Evolutionary conservation across 2,329 filamentous ascomycete genomes (phyloP).

Genomic region (Colletotrichum theobromicola): DNA sequence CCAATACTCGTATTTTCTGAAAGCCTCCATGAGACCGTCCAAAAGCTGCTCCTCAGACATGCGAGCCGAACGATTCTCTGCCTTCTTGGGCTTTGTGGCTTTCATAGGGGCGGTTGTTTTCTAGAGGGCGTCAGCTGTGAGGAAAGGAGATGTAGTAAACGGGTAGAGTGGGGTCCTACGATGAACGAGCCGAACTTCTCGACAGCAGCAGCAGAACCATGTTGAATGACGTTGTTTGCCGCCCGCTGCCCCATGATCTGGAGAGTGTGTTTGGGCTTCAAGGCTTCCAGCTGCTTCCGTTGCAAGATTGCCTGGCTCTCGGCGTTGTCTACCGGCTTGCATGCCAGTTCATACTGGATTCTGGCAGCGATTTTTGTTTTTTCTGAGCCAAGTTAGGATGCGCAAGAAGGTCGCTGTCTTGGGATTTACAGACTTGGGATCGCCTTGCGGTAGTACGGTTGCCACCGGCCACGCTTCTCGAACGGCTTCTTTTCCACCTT

Average conservation of each 20-base stretch:
- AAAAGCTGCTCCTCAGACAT: constrained; percentile 88
- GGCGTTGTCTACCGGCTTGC: constrained; percentile 36
- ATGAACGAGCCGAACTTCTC: constrained; percentile 59
- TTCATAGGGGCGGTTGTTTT: constrained; percentile 52
- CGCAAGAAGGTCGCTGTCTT: neutral
- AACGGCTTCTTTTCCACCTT: constrained; percentile 51
- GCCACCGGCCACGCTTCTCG: constrained; percentile 49
- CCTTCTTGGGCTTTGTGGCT: constrained; percentile 62
- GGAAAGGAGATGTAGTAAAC: neutral
- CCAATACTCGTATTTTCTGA: constrained; percentile 90
- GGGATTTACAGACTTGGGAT: constrained; percentile 70
- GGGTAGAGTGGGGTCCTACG: constrained; percentile 47
- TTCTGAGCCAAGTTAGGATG: constrained; percentile 55
- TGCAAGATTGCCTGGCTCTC: constrained; percentile 39
- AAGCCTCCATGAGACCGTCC: constrained; percentile 83
- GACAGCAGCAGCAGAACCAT: constrained; percentile 58
- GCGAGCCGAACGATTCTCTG: constrained; percentile 85
- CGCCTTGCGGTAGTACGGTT: constrained; percentile 71
- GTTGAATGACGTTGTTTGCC: constrained; percentile 61
- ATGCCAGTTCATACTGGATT: constrained; percentile 76
- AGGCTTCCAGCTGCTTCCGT: constrained; percentile 49
- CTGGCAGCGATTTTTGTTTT: constrained; percentile 78
- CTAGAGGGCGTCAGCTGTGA: constrained; percentile 36
- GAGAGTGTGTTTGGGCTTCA: constrained; percentile 54
- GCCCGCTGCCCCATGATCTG: constrained; percentile 55